phyloP scores from a whole-genome alignment of 2,329 filamentous ascomycete species.

The Furcasterigmium furcatum region DNA sequence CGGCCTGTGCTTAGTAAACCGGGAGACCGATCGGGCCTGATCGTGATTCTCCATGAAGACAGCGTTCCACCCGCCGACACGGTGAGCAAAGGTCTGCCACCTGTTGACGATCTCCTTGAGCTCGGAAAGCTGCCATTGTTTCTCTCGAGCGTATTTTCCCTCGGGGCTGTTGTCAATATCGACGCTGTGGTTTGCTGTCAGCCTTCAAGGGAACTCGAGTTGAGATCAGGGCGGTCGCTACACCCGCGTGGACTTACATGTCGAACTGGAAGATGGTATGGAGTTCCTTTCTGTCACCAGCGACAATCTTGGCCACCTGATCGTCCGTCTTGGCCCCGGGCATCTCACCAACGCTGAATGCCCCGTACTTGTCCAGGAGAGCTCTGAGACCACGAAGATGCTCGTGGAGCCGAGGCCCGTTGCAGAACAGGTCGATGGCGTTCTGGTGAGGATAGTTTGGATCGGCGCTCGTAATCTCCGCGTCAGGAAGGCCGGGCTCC shows the following conservation, averaged over 20 bases:
- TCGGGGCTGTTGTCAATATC: slow-evolving; percentile 31
- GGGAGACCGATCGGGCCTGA: slow-evolving; percentile 51
- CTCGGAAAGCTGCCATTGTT: slow-evolving; percentile 29
- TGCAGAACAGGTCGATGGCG: slow-evolving; percentile 43
- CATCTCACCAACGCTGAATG: slow-evolving; percentile 54
- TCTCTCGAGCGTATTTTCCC: slow-evolving; percentile 35
- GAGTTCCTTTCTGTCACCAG: slow-evolving; percentile 31
- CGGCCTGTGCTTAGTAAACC: slow-evolving; percentile 31
- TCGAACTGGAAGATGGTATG: slow-evolving; percentile 47
- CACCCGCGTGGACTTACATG: slow-evolving; percentile 23
- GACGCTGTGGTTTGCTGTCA: slow-evolving; percentile 15
- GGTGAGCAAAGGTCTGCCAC: slow-evolving; percentile 42
- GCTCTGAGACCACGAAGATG: slow-evolving; percentile 45
- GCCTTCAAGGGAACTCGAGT: neutral
- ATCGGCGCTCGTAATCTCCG: slow-evolving; percentile 30
- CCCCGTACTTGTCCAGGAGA: slow-evolving; percentile 44
- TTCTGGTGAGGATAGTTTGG: slow-evolving; percentile 31
- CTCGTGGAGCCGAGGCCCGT: slow-evolving; percentile 52
- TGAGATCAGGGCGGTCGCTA: neutral
- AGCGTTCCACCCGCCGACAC: slow-evolving; percentile 52
- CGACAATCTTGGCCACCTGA: slow-evolving; percentile 44
- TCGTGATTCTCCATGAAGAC: slow-evolving; percentile 65
- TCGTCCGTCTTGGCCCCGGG: slow-evolving; percentile 40
- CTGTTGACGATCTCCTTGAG: slow-evolving; percentile 42
- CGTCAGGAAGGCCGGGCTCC: slow-evolving; percentile 42